Evolutionary conservation across 148 eudicot genomes (phyloP).

Genomic region (Fagopyrum tataricum): DNA sequence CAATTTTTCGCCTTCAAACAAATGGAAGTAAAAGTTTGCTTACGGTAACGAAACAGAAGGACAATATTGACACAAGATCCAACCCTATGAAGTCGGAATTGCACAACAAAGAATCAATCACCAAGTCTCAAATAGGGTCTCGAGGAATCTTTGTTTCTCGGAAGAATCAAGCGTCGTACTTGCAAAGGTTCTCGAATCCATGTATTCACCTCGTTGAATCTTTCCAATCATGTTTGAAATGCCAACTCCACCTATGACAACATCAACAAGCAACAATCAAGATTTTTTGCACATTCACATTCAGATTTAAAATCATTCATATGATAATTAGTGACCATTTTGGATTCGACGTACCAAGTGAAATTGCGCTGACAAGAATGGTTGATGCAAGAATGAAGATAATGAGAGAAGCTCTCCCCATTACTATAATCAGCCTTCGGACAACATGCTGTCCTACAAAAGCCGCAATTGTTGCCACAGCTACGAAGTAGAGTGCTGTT

Average conservation of each 20-base stretch:
- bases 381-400: constrained; percentile 79
- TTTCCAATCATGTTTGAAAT: constrained; percentile 70
- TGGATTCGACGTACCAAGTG: constrained; percentile 45
- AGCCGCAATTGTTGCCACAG: constrained; percentile 73
- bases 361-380: constrained; percentile 76
- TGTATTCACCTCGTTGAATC: constrained; percentile 61
- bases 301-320: too few species aligned
- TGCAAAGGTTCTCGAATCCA: constrained; percentile 92
- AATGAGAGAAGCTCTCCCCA: constrained; percentile 81
- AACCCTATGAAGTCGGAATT: background rate
- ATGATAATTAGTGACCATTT: too few species aligned
- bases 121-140: background rate
- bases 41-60: background rate
- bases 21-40: background rate
- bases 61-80: background rate
- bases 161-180: constrained; percentile 26
- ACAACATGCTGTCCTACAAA: constrained; percentile 80
- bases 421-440: constrained; percentile 46
- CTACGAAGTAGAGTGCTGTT: constrained; percentile 53
- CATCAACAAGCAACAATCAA: background rate
- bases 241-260: constrained; percentile 62
- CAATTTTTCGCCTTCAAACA: background rate
- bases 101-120: background rate
- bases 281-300: background rate
- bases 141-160: background rate